Evolutionary conservation across 495 filamentous ascomycete species (phyloP), one percentile per base, ranked within the genome.

Genomic region (Lasiosphaeria ovina): DNA sequence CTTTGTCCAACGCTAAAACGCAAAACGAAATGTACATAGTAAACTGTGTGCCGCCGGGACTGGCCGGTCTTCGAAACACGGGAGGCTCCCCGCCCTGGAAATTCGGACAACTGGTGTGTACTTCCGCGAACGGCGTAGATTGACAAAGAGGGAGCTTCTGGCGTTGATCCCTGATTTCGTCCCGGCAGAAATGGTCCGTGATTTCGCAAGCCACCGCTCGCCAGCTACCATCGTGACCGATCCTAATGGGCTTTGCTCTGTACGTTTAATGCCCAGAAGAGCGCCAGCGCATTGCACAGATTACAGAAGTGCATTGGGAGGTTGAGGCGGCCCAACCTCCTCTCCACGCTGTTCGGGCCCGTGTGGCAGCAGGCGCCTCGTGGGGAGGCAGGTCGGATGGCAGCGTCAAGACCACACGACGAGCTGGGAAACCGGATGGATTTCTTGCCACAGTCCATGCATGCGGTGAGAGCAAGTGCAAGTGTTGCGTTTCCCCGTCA

Each of bases 31-130:
- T 36, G n/a, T 33, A 51, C 33, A 34, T 36, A 24, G 57, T 51
- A 33, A 35, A 32, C 55, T n/a, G 32, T 17, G 62, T 62, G 57
- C 50, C 59, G 60, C 63, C 54, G 55, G 48, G 62, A 56, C 36
- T 62, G 62, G 14, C 62, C 50, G 55, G 54, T 62, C 44, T 33
- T 62, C 53, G 63, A 65, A 65, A 62, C 63, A 59, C 63, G 55
- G 60, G 36, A 59, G 6, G 31, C 40, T 40, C 12, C 44, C 11
- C 35, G 33, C 24, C 24, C 50, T 36, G 38, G 58, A 60, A 35
- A 40, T 35, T 36, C 16, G 44, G 16, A 54, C 24, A 24, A 24
- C 24, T 24, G 24, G 24, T 2, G 24, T 24, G 24, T 49, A 33
- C 14, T 17, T 16, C 55, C 42, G 58, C 50, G 34, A 50, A n/a